These are phyloP conservation scores for Malassezia sympodialis DNA, from an alignment of 1,284 basidiomycete species.

Conservation along the genomic window DNA sequence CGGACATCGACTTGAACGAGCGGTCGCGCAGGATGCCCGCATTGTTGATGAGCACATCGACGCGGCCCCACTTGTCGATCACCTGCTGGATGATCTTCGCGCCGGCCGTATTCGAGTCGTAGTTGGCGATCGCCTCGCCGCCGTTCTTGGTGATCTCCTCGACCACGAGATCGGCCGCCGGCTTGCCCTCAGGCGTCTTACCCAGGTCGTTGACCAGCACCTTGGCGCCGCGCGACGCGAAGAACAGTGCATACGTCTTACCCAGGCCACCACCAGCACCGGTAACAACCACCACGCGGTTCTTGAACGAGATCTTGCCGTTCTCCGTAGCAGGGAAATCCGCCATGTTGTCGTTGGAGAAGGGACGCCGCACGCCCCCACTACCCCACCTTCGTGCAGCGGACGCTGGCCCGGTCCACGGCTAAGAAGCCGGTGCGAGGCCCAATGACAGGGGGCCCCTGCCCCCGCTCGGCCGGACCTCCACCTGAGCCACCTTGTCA, in stretches of 20 bases:
- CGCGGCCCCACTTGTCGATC: slow-evolving; percentile 73
- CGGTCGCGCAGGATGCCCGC: slow-evolving; percentile 77
- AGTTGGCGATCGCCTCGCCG: slow-evolving; percentile 63
- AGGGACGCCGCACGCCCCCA: not conserved
- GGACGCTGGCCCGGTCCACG: not conserved
- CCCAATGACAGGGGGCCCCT: not conserved
- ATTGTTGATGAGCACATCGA: slow-evolving; percentile 66
- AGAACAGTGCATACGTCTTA: slow-evolving; percentile 74
- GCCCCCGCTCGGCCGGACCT: not conserved
- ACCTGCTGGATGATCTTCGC: slow-evolving; percentile 76
- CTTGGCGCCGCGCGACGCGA: slow-evolving; percentile 72
- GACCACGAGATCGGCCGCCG: slow-evolving; percentile 83
- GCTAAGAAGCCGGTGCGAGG: not conserved
- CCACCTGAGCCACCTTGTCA: not conserved
- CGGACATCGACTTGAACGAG: slow-evolving; percentile 50
- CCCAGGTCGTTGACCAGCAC: slow-evolving; percentile 57
- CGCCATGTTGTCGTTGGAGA: slow-evolving; percentile 24
- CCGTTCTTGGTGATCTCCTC: slow-evolving; percentile 64
- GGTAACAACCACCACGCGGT: slow-evolving; percentile 84
- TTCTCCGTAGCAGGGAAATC: slow-evolving; percentile 42
- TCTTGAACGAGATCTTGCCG: slow-evolving; percentile 59
- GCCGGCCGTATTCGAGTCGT: slow-evolving; percentile 80
- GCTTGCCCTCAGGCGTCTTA: slow-evolving; percentile 66
- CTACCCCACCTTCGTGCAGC: not conserved
- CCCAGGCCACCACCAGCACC: slow-evolving; percentile 93